Conservation (phyloP, 495 filamentous ascomycete species). For the Neurospora terricola region DNA sequence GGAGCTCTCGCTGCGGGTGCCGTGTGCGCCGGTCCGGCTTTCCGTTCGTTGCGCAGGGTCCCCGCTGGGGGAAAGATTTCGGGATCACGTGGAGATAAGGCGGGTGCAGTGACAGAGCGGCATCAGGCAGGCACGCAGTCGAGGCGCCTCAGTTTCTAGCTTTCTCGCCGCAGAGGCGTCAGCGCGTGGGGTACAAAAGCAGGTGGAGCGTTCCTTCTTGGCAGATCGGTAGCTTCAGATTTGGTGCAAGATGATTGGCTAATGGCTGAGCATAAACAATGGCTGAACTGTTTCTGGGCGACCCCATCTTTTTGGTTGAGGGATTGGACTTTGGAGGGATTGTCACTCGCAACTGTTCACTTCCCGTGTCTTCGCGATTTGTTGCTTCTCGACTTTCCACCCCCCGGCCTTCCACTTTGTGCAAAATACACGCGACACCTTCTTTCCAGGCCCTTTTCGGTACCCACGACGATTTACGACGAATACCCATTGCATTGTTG, state of each 20-base stretch:
- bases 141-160: neutral
- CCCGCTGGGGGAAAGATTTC: slow-evolving; percentile 5
- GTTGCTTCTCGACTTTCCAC: neutral
- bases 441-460: neutral
- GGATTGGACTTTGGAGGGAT: neutral
- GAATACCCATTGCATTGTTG: neutral
- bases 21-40: neutral
- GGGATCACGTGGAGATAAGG: slow-evolving; percentile 23
- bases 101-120: neutral
- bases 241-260: neutral
- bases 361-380: neutral
- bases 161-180: neutral
- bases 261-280: neutral
- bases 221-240: neutral
- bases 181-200: neutral
- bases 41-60: neutral
- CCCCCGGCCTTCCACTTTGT: neutral
- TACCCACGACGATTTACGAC: neutral
- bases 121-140: neutral
- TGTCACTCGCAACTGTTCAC: neutral
- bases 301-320: neutral
- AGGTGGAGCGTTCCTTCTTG: neutral
- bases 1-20: neutral
- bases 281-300: neutral
- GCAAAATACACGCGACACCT: neutral